These are phyloP conservation scores for Yarrowia phangngaensis DNA, from an alignment of 805 yeast genomes.

Conservation along the genomic window DNA sequence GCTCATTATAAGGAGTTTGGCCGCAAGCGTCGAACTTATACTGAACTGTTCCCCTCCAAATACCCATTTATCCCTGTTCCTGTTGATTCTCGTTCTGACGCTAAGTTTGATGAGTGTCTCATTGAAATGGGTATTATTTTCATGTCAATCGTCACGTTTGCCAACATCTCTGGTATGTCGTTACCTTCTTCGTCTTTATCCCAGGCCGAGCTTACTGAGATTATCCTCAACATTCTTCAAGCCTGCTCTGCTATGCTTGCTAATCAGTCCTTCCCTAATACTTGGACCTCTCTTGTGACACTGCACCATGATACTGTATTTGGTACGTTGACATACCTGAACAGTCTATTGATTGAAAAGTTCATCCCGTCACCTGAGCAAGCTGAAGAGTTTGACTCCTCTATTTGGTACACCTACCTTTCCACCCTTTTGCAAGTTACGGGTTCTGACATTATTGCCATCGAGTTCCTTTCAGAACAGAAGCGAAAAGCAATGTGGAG, in stretches of 20 bases:
- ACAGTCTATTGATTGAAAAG: conserved; percentile 48
- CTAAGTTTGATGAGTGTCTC: conserved; percentile 63
- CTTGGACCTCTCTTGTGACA: conserved; percentile 64
- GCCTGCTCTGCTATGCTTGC: conserved; percentile 36
- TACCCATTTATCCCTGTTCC: conserved; percentile 64
- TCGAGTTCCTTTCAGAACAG: conserved; percentile 65
- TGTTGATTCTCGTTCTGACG: conserved; percentile 69
- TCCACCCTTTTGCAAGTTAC: conserved; percentile 55
- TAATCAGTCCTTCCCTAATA: conserved; percentile 42
- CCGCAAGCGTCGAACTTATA: conserved; percentile 61
- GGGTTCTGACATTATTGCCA: conserved; percentile 62
- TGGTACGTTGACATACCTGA: conserved; percentile 40
- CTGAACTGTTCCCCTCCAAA: conserved; percentile 53
- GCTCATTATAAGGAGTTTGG: conserved; percentile 42
- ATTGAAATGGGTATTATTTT: conserved; percentile 62
- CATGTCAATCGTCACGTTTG: conserved; percentile 38
- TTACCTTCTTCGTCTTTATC: conserved; percentile 32
- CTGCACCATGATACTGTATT: conserved; percentile 36
- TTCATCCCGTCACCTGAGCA: conserved; percentile 52
- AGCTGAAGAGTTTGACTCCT: conserved; percentile 53
- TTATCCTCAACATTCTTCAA: conserved; percentile 34
- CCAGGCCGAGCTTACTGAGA: conserved; percentile 34
- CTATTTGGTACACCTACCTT: conserved; percentile 66
- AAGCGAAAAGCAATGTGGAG: conserved; percentile 67
- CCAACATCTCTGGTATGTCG: conserved; percentile 32